Evolutionary conservation across 257 asterid species (phyloP).

Genomic region (Salvia rosmarinus): DNA sequence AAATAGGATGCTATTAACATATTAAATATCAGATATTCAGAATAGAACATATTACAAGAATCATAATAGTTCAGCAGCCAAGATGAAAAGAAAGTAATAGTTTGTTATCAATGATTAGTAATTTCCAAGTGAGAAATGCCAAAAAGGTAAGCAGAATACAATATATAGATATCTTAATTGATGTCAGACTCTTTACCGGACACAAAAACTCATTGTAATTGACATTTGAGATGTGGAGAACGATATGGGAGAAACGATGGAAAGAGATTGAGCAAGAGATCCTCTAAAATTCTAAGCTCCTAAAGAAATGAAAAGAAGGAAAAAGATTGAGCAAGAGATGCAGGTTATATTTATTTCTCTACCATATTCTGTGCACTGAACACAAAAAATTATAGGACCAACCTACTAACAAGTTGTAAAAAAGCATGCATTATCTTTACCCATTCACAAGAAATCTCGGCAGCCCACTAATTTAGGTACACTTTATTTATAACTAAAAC

Average conservation of each 20-base stretch:
- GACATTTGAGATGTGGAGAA: constrained; percentile 1
- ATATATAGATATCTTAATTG: background rate
- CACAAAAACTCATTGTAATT: background rate
- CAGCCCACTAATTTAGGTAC: constrained; percentile 1
- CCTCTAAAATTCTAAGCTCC: background rate
- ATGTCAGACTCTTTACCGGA: background rate
- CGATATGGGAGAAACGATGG: background rate
- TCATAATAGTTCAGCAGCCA: background rate
- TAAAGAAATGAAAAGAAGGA: background rate
- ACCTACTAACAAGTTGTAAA: background rate
- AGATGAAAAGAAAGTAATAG: background rate
- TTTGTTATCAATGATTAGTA: background rate
- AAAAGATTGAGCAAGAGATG: background rate
- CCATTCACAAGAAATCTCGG: constrained; percentile 3
- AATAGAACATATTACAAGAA: background rate
- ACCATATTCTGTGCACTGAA: background rate
- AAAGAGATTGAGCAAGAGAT: constrained; percentile 4
- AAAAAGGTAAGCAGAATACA: background rate
- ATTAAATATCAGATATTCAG: constrained; percentile 1
- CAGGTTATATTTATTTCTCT: constrained; percentile 3
- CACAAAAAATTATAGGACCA: constrained; percentile 1
- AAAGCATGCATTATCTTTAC: background rate
- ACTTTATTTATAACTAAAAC: constrained; percentile 12
- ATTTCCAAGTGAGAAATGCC: background rate
- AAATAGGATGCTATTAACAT: background rate